Percentiles rank a stretch among this genome's conserved stretches.
phyloP scores from a whole-genome alignment of 1,284 basidiomycete genomes.

The Vanrija humicola region DNA sequence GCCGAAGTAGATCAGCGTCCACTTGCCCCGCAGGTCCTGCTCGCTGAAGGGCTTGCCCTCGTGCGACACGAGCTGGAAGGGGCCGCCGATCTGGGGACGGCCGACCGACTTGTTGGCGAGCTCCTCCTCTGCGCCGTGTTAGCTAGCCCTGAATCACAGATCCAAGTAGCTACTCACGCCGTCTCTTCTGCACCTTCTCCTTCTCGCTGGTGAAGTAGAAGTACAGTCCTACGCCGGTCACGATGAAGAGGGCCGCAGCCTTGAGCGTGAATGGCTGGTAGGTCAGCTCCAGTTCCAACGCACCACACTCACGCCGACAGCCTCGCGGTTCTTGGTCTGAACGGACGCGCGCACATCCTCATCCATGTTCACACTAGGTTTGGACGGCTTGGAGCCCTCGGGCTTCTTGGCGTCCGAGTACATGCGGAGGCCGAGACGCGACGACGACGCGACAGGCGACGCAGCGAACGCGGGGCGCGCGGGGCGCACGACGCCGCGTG shows the following conservation, averaged over 20 bases:
- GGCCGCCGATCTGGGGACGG: constrained; percentile 77
- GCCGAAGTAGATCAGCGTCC: constrained; percentile 88
- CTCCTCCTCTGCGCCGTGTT: constrained; percentile 58
- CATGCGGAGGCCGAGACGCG: constrained; percentile 3
- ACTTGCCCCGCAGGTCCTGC: constrained; percentile 74
- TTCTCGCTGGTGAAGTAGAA: constrained; percentile 90
- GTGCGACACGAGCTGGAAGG: constrained; percentile 73
- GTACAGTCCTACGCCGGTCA: constrained; percentile 75
- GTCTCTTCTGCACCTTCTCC: constrained; percentile 66
- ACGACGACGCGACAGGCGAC: not conserved
- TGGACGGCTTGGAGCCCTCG: too few species aligned
- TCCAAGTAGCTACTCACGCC: constrained; percentile 52
- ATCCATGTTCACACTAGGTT: too few species aligned
- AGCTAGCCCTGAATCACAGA: not conserved
- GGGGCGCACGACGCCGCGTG: not conserved
- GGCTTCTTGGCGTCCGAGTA: not conserved
- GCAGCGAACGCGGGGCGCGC: not conserved
- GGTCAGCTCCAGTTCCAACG: not conserved
- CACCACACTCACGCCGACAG: constrained; percentile 21
- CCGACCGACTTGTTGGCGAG: constrained; percentile 57
- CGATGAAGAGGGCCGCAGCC: constrained; percentile 75
- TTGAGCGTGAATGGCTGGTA: constrained; percentile 78
- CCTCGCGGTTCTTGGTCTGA: constrained; percentile 18
- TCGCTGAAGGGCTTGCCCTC: constrained; percentile 71
- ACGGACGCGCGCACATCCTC: too few species aligned